phyloP scores from a whole-genome alignment of 441 rosid genomes.

The Corymbia citriodora region DNA sequence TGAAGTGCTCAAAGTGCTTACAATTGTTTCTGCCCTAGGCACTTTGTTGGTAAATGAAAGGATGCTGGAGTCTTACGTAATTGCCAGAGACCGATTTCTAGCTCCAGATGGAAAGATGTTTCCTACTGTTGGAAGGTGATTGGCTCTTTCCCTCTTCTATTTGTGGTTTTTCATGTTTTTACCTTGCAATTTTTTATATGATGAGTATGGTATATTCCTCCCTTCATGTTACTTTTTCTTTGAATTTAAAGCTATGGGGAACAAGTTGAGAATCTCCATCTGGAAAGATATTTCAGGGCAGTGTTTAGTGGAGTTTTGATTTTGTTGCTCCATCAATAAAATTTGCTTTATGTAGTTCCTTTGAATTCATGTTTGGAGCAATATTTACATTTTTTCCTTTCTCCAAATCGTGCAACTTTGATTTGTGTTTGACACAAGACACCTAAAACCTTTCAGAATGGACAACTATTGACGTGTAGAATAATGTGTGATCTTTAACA shows the following conservation, averaged over 20 bases:
- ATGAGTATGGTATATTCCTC: neutral
- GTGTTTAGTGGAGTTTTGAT: neutral
- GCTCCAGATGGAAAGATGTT: constrained; percentile 83
- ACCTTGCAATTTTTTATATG: neutral
- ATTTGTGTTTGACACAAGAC: neutral
- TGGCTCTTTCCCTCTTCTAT: neutral
- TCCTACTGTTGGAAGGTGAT: constrained; percentile 84
- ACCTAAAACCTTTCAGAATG: neutral
- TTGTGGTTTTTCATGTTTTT: neutral
- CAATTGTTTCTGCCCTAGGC: constrained; percentile 31
- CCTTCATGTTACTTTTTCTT: neutral
- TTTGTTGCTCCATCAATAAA: neutral
- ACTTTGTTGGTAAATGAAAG: constrained; percentile 91
- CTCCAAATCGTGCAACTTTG: neutral
- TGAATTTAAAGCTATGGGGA: neutral
- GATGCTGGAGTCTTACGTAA: constrained; percentile 91
- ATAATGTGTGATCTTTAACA: neutral
- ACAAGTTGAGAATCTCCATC: neutral
- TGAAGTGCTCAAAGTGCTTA: neutral
- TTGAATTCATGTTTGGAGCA: neutral
- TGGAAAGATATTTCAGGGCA: neutral
- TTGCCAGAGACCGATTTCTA: constrained; percentile 94
- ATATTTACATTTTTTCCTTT: neutral
- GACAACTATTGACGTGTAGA: neutral
- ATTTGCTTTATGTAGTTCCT: neutral